Evolutionary conservation across 495 filamentous ascomycete species (phyloP), one percentile per base, ranked within the genome.

Genomic region (Aspergillus indologenus): DNA sequence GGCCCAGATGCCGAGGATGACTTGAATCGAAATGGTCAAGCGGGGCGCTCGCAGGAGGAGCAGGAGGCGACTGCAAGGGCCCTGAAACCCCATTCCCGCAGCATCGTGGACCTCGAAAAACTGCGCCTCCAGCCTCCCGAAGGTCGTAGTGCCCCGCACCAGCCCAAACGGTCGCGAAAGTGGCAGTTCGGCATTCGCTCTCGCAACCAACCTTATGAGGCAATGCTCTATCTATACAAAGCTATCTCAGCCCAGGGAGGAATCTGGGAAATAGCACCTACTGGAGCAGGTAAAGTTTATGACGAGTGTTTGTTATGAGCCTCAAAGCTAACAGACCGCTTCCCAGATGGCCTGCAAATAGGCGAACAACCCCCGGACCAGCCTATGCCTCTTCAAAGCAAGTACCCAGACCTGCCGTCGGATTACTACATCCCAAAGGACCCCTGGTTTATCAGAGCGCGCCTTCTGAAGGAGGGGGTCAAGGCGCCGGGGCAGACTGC

Each of bases 121-220:
- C 68, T 81, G 82, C 67, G 83, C 77, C 61, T 84, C 43, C 80
- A 86, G 59, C 86, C 86, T 29, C 90, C 90, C 1, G 87, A 88
- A 50, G 83, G 84, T 61, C 84, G 84, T 14, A 81, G 85, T 8
- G 79, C 83, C 22, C 74, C 85, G 47, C 66, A 72, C 58, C 78
- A 77, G 53, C 75, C 72, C 23, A 92, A 89, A 69, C 89, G 86
- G 71, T 75, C 85, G 3, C 90, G 91, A 1, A 89, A 90, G 58
- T 98, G 94, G 94, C 95, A 98, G 71, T 98, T 98, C 68, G 94
- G 94, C 29, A 98, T 98, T 58, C 85, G 94, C 1, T 93, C 89
- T 21, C 82, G 95, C 29, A 98, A 97, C 70, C 89, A 90, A 21
- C 94, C 95, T 0, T 86, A 92, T 26, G 94, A 98, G 65, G 94